Base-by-base conservation (phyloP, 2,329 filamentous ascomycete species). In the Taxawa tesnikishii region DNA sequence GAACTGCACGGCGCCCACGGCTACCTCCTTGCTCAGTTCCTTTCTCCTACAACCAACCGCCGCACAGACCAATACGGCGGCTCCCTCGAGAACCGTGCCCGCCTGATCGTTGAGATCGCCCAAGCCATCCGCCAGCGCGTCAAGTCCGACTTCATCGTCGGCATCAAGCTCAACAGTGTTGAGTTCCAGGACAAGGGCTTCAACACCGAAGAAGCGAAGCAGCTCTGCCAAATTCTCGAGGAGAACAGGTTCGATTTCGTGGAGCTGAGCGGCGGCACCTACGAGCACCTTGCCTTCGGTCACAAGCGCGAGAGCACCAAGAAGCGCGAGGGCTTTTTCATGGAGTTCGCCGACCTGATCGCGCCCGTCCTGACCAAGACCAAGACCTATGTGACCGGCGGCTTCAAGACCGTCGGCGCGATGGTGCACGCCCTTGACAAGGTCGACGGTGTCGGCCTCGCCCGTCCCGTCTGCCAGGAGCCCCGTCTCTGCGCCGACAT, bases 371-470 rank as follows among this genome's bases (percentile, higher is more conserved):
- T 70, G 25, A 56, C 39, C 1, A 64, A 68, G 48, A 77, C 71
- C 1, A 70, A 64, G 45, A 62, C 58, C 0, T 77, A 73, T 41
- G 55, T 77, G 24, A 75, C 70, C 0, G 73, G 73, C 15, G 73
- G 73, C 1, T 55, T 78, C 38, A 62, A 66, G 33, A 67, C 66
- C 1, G 63, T 60, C 0, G 55, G 53, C 13, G 74, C 64, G 3
- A 76, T 79, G 73, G 64, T 69, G 10, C 53, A 59, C n/a, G 72
- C 70, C 0, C 56, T 78, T 3, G 43, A 67, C 3, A 61, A 62
- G 0, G 67, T 78, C 3, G 65, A 79, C 41, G 73, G 74, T 13
- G 58, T 79, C 6, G 74, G 74, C 0, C 54, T 79, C 13, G 75
- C 57, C 0, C 60, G 71, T 6, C 61, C 71, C 0, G 45, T 66